Evolutionary conservation across 2,329 filamentous ascomycete species (phyloP), one percentile per base, ranked within the genome.

Genomic region (Clonostachys sp.): DNA sequence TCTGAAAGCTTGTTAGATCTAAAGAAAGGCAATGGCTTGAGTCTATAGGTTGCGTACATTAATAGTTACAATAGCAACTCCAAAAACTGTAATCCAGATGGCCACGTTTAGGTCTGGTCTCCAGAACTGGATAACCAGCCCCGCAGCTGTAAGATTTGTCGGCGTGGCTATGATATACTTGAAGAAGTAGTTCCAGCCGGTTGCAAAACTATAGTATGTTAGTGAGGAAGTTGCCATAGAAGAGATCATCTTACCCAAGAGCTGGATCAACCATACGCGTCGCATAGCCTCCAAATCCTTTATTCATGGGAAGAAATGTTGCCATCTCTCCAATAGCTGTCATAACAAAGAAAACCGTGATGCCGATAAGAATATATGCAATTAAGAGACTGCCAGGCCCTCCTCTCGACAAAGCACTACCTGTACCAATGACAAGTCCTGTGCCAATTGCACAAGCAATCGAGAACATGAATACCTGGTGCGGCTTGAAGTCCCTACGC

Each of bases 271-370:
- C 59, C 39, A 63, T 57, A 5, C 60, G 53, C 8, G 54, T 58
- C 1, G 61, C 60, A 33, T 63, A 62, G 1, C 61, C 59, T 13
- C 50, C 48, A 44, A 64, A 63, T 1, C 59, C 57, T 42, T 61
- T 59, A 16, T 58, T 54, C 43, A 57, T 55, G 0, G 60, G 61
- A 5, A 63, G 41, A 13, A 56, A 57, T 0, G 61, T 50, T 2
- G 59, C 56, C 57, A 64, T 62, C 48, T 68, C 65, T 13, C 65
- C 65, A 14, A 68, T 54, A 9, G 61, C 62, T 14, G 66, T 65
- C 72, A 82, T 82, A 57, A 81, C 75, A n/a, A 73, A 74, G 61
- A 72, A 81, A 24, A 82, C 74, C 43, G 80, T 70, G 5, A 72
- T 57, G 46, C 66, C 71, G 55, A 77, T 54, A 57, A 77, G 38